Percentiles rank a stretch among this genome's conserved stretches.
These are phyloP conservation scores for Gelatoporia subvermispora DNA, from an alignment of 768 basidiomycete species.

Conservation along the genomic window DNA sequence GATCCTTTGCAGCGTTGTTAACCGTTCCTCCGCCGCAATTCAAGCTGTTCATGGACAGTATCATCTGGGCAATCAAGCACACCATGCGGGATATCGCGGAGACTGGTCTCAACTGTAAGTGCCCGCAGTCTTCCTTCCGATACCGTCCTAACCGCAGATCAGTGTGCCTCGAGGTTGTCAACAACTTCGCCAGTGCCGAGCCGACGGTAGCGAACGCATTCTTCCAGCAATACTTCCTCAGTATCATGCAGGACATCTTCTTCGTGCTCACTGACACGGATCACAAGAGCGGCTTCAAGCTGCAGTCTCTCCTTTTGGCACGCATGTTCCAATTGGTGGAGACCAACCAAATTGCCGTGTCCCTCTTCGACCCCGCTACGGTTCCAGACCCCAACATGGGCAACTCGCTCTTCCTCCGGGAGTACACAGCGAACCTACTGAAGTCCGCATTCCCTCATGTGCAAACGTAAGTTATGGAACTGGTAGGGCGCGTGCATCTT, in stretches of 20 bases:
- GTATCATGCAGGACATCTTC: conserved; percentile 92
- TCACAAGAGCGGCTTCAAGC: conserved; percentile 98
- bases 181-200: conserved; percentile 88
- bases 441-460: conserved; percentile 91
- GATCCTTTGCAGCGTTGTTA: conserved; percentile 55
- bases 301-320: conserved; percentile 88
- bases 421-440: conserved; percentile 83
- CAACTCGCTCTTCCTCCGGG: conserved; percentile 76
- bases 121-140: not conserved
- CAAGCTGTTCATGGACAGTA: conserved; percentile 97
- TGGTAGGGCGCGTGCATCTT: conserved; percentile 1
- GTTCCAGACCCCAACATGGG: conserved; percentile 65
- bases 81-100: conserved; percentile 98
- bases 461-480: conserved; percentile 55
- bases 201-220: conserved; percentile 80
- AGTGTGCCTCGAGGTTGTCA: conserved; percentile 93
- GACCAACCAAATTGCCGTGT: conserved; percentile 69
- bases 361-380: conserved; percentile 78
- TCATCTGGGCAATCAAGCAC: conserved; percentile 99
- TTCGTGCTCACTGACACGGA: conserved; percentile 96
- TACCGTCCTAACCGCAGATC: conserved; percentile 2
- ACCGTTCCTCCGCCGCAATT: conserved; percentile 88
- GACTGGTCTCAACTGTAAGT: conserved; percentile 72
- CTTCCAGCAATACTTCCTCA: conserved; percentile 95
- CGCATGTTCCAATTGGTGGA: conserved; percentile 93